phyloP scores from a whole-genome alignment of 1,284 basidiomycete genomes.

The Sparassis latifolia region DNA sequence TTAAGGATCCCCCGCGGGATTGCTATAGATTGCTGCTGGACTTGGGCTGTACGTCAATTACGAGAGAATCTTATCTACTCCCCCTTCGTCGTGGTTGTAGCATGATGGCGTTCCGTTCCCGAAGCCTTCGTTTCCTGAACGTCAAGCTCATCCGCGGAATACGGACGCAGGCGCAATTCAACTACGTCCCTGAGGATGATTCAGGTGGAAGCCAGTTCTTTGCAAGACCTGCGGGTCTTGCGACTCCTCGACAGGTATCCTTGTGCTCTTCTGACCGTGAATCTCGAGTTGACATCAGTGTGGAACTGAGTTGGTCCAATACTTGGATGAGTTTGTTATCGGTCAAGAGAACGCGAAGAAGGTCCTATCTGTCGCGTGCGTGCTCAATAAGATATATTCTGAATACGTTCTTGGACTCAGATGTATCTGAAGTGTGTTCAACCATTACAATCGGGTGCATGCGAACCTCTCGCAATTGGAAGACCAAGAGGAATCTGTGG shows the following conservation, averaged over 20 bases:
- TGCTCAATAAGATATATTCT: not conserved
- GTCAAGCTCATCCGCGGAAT: slow-evolving; percentile 16
- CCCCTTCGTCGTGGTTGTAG: not conserved
- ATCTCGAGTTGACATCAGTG: too few relatives aligned
- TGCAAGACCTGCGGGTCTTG: slow-evolving; percentile 37
- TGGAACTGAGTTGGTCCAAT: slow-evolving; percentile 63
- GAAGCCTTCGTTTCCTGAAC: not conserved
- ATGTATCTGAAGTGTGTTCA: slow-evolving; percentile 65
- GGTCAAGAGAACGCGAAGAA: slow-evolving; percentile 93
- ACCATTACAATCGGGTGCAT: slow-evolving; percentile 82
- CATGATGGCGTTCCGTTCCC: slow-evolving; percentile 5
- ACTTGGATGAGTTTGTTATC: slow-evolving; percentile 86
- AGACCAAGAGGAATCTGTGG: slow-evolving; percentile 30
- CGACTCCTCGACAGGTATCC: slow-evolving; percentile 65
- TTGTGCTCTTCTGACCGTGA: not conserved
- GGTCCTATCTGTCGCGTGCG: slow-evolving; percentile 64
- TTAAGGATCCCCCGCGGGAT: too few relatives aligned
- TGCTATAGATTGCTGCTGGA: too few relatives aligned
- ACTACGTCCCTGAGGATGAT: slow-evolving; percentile 29
- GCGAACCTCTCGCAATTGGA: slow-evolving; percentile 51
- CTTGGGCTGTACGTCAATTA: too few relatives aligned
- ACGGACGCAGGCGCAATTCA: slow-evolving; percentile 40
- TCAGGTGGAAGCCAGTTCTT: slow-evolving; percentile 8
- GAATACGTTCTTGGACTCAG: not conserved
- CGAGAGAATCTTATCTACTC: not conserved